phyloP scores from a whole-genome alignment of 2,329 filamentous ascomycete genomes.

The Geosmithia morbida region DNA sequence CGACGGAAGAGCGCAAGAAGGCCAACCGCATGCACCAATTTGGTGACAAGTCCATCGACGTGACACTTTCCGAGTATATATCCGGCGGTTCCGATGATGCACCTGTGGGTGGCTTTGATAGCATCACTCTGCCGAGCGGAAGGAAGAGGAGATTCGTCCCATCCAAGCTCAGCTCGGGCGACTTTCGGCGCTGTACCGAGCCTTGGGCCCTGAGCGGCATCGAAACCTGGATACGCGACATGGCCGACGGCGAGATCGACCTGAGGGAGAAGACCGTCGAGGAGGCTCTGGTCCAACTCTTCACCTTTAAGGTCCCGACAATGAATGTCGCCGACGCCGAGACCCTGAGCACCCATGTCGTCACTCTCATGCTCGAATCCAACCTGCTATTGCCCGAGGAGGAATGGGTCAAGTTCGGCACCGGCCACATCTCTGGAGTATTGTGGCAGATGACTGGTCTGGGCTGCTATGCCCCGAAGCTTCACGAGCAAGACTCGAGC shows the following conservation, averaged over 20 bases:
- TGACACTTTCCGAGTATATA: slow-evolving; percentile 36
- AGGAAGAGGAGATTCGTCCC: slow-evolving; percentile 76
- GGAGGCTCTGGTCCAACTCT: slow-evolving; percentile 76
- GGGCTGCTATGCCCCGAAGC: slow-evolving; percentile 77
- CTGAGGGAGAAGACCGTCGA: slow-evolving; percentile 72
- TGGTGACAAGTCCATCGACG: slow-evolving; percentile 32
- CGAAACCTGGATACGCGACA: slow-evolving; percentile 69
- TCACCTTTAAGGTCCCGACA: slow-evolving; percentile 88
- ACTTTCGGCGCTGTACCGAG: slow-evolving; percentile 74
- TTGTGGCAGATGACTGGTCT: slow-evolving; percentile 84
- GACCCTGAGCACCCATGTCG: slow-evolving; percentile 62
- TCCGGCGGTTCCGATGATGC: slow-evolving; percentile 34
- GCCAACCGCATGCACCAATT: slow-evolving; percentile 29
- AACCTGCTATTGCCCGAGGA: slow-evolving; percentile 75
- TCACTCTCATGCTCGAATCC: slow-evolving; percentile 64
- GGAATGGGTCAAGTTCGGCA: slow-evolving; percentile 92
- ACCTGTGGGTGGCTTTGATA: slow-evolving; percentile 53
- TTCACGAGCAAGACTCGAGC: slow-evolving; percentile 56
- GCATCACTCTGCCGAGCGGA: slow-evolving; percentile 68
- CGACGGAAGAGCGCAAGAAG: slow-evolving; percentile 53
- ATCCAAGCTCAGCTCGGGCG: slow-evolving; percentile 62
- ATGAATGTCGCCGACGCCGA: slow-evolving; percentile 99
- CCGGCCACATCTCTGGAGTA: slow-evolving; percentile 71
- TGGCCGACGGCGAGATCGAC: slow-evolving; percentile 85
- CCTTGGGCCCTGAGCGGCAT: slow-evolving; percentile 92